Conservation (phyloP, 257 asterid species). For the Forsythia suspensa region DNA sequence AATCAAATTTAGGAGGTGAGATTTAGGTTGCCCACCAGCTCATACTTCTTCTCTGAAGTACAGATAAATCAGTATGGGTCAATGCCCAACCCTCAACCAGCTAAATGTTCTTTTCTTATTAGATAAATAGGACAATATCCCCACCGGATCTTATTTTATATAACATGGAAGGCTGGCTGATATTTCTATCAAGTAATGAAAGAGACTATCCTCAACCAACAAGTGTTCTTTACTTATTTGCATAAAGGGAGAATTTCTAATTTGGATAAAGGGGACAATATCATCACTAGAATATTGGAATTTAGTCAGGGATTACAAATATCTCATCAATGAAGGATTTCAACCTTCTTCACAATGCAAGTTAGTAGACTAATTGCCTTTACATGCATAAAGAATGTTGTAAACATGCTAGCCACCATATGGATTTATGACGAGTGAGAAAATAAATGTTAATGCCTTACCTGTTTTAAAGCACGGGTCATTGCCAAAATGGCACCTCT, state of each 20-base stretch:
- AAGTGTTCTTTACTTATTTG: not conserved
- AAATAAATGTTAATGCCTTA: slow-evolving; percentile 12
- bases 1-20: not conserved
- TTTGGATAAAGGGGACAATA: not conserved
- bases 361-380: not conserved
- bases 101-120: not conserved
- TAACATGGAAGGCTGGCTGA: not conserved
- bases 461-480: slow-evolving; percentile 90
- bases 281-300: not conserved
- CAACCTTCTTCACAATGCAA: not conserved
- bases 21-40: not conserved
- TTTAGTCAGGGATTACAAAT: not conserved
- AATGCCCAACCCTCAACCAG: not conserved
- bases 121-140: not conserved
- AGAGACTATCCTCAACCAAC: not conserved
- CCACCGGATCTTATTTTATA: not conserved
- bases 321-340: not conserved
- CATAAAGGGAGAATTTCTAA: not conserved
- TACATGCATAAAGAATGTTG: slow-evolving; percentile 1
- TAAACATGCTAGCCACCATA: not conserved
- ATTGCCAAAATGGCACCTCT: slow-evolving; percentile 93
- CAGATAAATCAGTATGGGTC: not conserved
- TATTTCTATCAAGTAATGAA: not conserved
- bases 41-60: not conserved
- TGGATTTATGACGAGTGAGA: not conserved